Conservation (phyloP, 2,329 filamentous ascomycete genomes). For the Dothidotthia symphoricarpi region DNA sequence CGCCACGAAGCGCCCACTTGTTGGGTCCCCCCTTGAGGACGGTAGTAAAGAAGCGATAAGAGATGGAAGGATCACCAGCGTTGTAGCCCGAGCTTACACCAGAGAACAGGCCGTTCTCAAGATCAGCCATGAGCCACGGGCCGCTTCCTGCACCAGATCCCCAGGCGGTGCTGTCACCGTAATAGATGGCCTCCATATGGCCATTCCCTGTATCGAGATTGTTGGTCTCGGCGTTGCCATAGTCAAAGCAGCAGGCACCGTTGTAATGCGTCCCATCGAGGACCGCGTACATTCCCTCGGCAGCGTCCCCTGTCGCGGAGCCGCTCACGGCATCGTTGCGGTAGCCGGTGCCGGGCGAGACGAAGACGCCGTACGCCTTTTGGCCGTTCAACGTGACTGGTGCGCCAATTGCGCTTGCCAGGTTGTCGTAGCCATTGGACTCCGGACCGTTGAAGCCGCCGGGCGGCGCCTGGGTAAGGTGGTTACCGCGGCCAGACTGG, state of each 20-base stretch:
- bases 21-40: constrained; percentile 57
- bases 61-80: constrained; percentile 53
- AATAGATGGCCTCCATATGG: constrained; percentile 70
- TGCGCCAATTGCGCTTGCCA: constrained; percentile 59
- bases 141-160: constrained; percentile 58
- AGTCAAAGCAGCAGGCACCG: constrained; percentile 52
- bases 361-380: constrained; percentile 63
- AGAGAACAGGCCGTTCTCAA: constrained; percentile 66
- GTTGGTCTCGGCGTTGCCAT: constrained; percentile 46
- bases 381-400: constrained; percentile 61
- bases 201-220: constrained; percentile 55
- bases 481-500: constrained; percentile 61
- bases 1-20: constrained; percentile 61
- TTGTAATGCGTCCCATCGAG: constrained; percentile 62
- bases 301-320: constrained; percentile 54
- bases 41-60: constrained; percentile 57
- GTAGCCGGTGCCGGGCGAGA: constrained; percentile 63
- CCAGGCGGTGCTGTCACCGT: constrained; percentile 55
- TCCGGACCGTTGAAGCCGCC: constrained; percentile 59
- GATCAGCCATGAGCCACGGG: constrained; percentile 68
- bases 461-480: constrained; percentile 61
- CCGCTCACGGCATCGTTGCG: constrained; percentile 57
- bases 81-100: constrained; percentile 51
- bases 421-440: constrained; percentile 57
- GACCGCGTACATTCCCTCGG: constrained; percentile 62